These are phyloP conservation scores for Tetrahymena thermophila DNA, from an alignment of 73 alveolate genomes.

Conservation along the genomic window DNA sequence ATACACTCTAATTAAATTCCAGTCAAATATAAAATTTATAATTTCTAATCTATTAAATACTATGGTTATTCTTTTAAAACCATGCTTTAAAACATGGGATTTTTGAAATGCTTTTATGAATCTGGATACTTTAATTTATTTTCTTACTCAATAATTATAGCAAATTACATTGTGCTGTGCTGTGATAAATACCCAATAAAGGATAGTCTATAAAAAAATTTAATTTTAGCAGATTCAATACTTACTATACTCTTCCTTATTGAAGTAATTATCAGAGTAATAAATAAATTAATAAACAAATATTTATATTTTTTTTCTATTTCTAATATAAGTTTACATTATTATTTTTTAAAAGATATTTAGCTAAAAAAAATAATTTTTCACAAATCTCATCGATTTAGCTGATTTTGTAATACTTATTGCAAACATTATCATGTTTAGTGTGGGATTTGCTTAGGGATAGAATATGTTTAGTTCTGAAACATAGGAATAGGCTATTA, in stretches of 20 bases:
- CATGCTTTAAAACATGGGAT: neutral
- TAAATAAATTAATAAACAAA: no score
- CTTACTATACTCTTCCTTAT: neutral
- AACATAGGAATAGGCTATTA: neutral
- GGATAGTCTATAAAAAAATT: neutral
- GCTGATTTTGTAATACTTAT: neutral
- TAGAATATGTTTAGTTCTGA: neutral
- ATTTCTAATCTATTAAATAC: neutral
- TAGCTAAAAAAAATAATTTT: neutral
- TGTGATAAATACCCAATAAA: neutral
- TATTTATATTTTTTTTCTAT: neutral
- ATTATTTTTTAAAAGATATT: neutral
- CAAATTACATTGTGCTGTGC: neutral
- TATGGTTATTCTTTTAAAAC: neutral
- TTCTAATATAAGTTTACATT: neutral
- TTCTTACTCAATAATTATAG: neutral
- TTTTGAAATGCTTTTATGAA: neutral
- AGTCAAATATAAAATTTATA: neutral
- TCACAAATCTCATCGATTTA: neutral
- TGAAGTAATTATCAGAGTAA: neutral
- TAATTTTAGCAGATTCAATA: neutral
- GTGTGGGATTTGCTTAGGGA: neutral
- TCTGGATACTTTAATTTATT: neutral
- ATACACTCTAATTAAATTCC: neutral
- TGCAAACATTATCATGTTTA: neutral